Percentiles rank a stretch among this genome's conserved stretches.
Conservation (phyloP, 306 rosid genomes). For the Gastrolobium villosum region DNA sequence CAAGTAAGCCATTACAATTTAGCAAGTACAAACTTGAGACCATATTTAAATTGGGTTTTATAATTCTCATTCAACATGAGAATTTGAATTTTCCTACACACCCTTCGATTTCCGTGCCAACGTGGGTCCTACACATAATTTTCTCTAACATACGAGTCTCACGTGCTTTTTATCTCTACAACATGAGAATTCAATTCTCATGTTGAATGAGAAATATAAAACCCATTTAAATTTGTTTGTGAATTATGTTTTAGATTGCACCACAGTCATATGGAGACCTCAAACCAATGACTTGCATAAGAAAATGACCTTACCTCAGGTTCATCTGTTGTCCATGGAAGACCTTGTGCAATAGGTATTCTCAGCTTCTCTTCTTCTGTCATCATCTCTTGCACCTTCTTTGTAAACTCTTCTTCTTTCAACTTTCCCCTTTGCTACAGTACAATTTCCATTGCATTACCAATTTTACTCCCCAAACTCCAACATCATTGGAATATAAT, state of each 20-base stretch:
- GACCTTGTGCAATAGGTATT: slow-evolving; percentile 93
- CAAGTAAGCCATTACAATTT: not conserved
- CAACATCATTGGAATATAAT: slow-evolving; percentile 15
- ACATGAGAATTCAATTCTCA: too few relatives aligned
- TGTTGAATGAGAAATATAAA: too few relatives aligned
- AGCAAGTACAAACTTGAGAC: slow-evolving; percentile 16
- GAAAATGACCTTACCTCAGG: slow-evolving; percentile 75
- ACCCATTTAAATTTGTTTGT: not conserved
- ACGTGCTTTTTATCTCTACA: too few relatives aligned
- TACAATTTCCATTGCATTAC: slow-evolving; percentile 42
- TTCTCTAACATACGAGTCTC: too few relatives aligned
- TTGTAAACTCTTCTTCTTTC: slow-evolving; percentile 84
- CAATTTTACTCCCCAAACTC: slow-evolving; percentile 36
- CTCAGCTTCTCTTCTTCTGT: slow-evolving; percentile 79
- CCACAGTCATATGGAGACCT: not conserved
- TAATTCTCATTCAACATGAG: too few relatives aligned
- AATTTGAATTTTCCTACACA: too few relatives aligned
- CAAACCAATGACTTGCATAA: slow-evolving; percentile 3
- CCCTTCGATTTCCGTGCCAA: too few relatives aligned
- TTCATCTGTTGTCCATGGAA: slow-evolving; percentile 97
- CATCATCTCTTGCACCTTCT: slow-evolving; percentile 76
- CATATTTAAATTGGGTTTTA: not conserved
- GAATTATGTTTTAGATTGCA: not conserved
- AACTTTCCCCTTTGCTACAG: slow-evolving; percentile 86
- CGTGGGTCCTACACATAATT: too few relatives aligned